Conservation (phyloP, 2,329 filamentous ascomycete species). For the Graphiopsis chlorocephala region DNA sequence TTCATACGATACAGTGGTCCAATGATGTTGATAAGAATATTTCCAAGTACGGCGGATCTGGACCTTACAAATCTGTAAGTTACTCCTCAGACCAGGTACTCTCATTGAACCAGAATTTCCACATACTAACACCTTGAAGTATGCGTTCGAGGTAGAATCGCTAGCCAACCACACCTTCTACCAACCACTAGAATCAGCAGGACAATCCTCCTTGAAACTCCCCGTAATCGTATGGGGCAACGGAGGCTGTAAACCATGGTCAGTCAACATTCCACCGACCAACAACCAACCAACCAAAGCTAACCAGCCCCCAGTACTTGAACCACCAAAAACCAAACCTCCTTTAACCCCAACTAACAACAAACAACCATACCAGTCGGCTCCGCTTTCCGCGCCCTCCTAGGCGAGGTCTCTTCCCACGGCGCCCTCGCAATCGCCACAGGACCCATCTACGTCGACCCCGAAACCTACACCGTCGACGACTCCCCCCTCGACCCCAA, state of each 20-base stretch:
- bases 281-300: not conserved
- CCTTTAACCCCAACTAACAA: not conserved
- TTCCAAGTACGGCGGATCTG: not conserved
- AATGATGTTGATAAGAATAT: not conserved
- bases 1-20: too few species aligned
- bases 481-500: not conserved
- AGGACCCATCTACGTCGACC: slow-evolving; percentile 2
- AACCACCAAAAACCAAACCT: not conserved
- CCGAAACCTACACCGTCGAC: not conserved
- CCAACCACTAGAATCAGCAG: not conserved
- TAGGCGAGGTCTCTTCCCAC: not conserved
- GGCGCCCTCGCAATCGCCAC: not conserved
- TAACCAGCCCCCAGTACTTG: not conserved
- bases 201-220: not conserved
- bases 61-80: not conserved
- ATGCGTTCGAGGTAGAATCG: not conserved
- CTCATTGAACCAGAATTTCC: too few species aligned
- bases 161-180: not conserved
- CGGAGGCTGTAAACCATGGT: slow-evolving; percentile 1
- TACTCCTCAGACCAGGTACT: not conserved
- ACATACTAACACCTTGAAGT: not conserved
- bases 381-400: not conserved
- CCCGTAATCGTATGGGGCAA: not conserved
- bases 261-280: not conserved
- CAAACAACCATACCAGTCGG: not conserved